Base-by-base conservation (phyloP, 192 early-diverging fungal species). In the Podila clonocystis region DNA sequence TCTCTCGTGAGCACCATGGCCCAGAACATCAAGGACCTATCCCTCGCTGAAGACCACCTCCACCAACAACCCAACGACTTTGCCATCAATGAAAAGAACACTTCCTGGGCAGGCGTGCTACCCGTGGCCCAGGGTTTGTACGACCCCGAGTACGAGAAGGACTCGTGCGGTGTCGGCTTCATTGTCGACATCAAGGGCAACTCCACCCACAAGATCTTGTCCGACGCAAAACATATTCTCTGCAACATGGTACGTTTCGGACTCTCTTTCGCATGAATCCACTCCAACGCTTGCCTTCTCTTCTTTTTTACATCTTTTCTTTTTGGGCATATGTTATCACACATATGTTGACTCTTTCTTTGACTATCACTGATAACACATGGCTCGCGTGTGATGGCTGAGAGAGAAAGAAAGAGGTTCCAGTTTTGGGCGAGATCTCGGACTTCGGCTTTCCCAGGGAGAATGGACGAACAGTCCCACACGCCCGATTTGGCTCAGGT, bases 161-260 rank as follows among this genome's bases (percentile, higher is more conserved):
- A 97, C 85, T 88, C 96, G 4, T 99, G 98, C 83, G 98, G 98
- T 84, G 98, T 99, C 62, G 98, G 98, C 3, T 99, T 98, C 82
- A 94, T 99, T 58, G 93, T 93, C 69, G 91, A 96, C 85, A 96
- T 99, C 85, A 94, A 96, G 82, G 97, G 97, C 68, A 72, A 73
- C 17, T 72, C 84, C 24, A 89, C 91, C 48, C 95, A 99, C 90
- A 88, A 91, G 72, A 94, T 98, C 70, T 91, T 99, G 50, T 91
- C 87, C 65, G 94, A 99, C 86, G 97, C 96, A 8, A 88, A 91
- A 65, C 85, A 87, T 79, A 90, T 99, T 73, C 93, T 99, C 48
- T 98, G 97, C 90, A 98, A 99, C 88, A 99, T 99, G 98, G 77
- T 80, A 80, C 24, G 77, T 72, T 0, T 1, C 19, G 34, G 50